Percentiles rank a stretch among this genome's conserved stretches.
These are phyloP conservation scores for Claviceps sp. DNA, from an alignment of 2,329 filamentous ascomycete genomes.

Conservation along the genomic window DNA sequence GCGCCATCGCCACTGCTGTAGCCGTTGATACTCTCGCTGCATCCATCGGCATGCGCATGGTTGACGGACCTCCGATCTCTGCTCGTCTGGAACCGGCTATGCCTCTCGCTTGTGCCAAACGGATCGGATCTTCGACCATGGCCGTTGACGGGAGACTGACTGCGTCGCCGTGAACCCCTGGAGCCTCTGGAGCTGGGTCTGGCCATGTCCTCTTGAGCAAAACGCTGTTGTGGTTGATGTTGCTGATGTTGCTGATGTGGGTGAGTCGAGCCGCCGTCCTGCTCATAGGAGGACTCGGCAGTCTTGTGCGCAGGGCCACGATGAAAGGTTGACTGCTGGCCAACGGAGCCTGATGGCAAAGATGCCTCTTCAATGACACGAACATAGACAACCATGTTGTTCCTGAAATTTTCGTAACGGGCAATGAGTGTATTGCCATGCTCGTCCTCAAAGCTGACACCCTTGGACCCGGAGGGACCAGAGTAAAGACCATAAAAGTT, in stretches of 20 bases:
- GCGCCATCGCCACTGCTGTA: conserved; percentile 84
- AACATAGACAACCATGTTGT: conserved; percentile 89
- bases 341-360: conserved; percentile 33
- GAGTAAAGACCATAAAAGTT: conserved; percentile 97
- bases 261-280: conserved; percentile 28
- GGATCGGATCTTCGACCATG: conserved; percentile 68
- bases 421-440: conserved; percentile 85
- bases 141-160: conserved; percentile 56
- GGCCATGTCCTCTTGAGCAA: conserved; percentile 46
- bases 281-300: conserved; percentile 38
- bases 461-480: conserved; percentile 51
- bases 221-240: conserved; percentile 32
- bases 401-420: conserved; percentile 85
- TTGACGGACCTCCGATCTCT: conserved; percentile 47
- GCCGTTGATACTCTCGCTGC: conserved; percentile 52
- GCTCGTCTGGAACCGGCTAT: conserved; percentile 52
- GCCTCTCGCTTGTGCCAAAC: conserved; percentile 47
- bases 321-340: conserved; percentile 29
- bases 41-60: conserved; percentile 41
- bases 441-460: conserved; percentile 90
- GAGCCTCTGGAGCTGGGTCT: conserved; percentile 60
- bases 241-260: conserved; percentile 20
- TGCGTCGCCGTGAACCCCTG: conserved; percentile 60
- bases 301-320: conserved; percentile 30
- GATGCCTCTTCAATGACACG: conserved; percentile 57